Evolutionary conservation across 2,329 filamentous ascomycete species (phyloP).

Genomic region (Alternaria angustiovoidea): DNA sequence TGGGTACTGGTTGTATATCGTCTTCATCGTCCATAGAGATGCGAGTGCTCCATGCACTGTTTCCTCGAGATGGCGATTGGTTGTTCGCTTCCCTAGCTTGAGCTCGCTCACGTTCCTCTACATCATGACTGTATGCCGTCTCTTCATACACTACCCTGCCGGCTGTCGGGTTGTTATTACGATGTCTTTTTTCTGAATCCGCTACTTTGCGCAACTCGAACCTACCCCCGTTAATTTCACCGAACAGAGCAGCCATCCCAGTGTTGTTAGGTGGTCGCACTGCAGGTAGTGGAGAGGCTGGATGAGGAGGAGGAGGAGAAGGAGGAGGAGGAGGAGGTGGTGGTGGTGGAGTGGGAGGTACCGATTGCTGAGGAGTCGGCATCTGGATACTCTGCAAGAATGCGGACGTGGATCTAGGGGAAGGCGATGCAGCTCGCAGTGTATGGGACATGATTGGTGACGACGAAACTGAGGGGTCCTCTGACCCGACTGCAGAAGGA

Average conservation of each 20-base stretch:
- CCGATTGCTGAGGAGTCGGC: not conserved
- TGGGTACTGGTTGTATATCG: constrained; percentile 1
- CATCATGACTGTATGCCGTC: constrained; percentile 18
- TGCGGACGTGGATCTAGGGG: not conserved
- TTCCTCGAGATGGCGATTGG: not conserved
- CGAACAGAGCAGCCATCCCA: not conserved
- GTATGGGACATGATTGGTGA: constrained; percentile 5
- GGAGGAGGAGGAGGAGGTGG: not conserved
- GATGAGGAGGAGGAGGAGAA: not conserved
- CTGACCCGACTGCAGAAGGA: not conserved
- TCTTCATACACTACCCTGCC: constrained; percentile 11
- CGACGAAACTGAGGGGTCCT: not conserved
- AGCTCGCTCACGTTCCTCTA: constrained; percentile 21
- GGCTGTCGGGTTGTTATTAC: not conserved
- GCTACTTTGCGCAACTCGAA: constrained; percentile 9
- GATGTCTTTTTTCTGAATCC: constrained; percentile 4
- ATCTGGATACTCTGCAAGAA: not conserved
- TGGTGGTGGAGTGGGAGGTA: not conserved
- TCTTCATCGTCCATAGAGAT: not conserved
- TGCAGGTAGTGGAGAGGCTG: not conserved
- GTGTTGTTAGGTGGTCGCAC: not conserved
- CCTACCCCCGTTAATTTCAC: not conserved
- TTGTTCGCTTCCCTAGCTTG: constrained; percentile 7
- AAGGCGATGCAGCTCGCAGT: not conserved
- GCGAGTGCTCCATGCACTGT: not conserved